Percentiles rank a stretch among this genome's conserved stretches.
These are phyloP conservation scores for Epichloe hybrida DNA, from an alignment of 2,329 filamentous ascomycete genomes.

Conservation along the genomic window DNA sequence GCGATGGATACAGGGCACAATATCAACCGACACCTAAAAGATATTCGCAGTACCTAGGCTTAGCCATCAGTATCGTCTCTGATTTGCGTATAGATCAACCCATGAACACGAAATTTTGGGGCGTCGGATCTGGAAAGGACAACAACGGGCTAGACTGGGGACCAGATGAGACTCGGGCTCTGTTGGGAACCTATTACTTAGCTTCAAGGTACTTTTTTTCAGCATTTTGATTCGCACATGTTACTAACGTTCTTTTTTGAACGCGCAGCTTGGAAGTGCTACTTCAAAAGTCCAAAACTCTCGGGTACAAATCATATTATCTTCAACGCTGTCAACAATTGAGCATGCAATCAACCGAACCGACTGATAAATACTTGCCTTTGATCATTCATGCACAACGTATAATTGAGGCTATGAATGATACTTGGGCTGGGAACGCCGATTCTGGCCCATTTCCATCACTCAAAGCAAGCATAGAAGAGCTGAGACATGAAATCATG, in stretches of 20 bases:
- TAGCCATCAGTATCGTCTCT: conserved; percentile 18
- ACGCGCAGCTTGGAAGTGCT: conserved; percentile 14
- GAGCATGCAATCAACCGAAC: conserved; percentile 1
- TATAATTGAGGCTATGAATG: conserved; percentile 18
- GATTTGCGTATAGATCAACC: conserved; percentile 19
- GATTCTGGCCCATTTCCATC: conserved; percentile 7
- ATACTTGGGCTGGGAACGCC: conserved; percentile 8
- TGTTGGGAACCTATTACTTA: conserved; percentile 19
- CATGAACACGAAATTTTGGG: conserved; percentile 15
- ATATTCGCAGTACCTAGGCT: conserved; percentile 17
- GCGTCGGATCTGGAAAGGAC: conserved; percentile 10
- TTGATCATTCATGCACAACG: conserved; percentile 18
- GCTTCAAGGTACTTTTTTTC: conserved; percentile 14
- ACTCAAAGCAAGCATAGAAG: conserved; percentile 8
- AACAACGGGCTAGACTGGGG: conserved; percentile 9
- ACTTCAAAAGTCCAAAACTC: conserved; percentile 17
- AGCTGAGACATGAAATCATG: conserved; percentile 7
- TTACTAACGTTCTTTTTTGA: too few relatives aligned
- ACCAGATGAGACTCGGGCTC: conserved; percentile 16
- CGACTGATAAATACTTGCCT: conserved; percentile 16
- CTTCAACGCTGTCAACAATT: conserved; percentile 14
- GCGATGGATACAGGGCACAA: conserved; percentile 14
- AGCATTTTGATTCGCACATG: background rate
- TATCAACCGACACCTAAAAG: conserved; percentile 16
- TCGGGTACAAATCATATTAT: conserved; percentile 16